Conservation (phyloP, 192 early-diverging fungal genomes). For the Umbelopsis sp. region DNA sequence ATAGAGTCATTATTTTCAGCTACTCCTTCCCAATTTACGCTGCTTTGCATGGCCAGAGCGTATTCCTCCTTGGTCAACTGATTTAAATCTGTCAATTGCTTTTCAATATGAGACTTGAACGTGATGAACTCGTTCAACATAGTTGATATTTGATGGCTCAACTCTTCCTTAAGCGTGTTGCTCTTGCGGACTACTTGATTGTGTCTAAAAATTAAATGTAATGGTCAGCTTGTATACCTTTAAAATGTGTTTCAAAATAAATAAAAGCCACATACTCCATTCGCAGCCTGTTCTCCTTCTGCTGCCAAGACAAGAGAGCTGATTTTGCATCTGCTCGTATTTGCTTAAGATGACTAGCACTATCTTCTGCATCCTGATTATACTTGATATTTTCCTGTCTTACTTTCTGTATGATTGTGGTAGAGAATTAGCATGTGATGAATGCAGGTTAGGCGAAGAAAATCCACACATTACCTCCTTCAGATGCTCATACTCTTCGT, state of each 20-base stretch:
- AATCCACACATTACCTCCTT: not conserved
- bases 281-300: conserved; percentile 13
- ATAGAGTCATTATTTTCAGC: conserved; percentile 18
- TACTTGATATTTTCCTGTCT: conserved; percentile 14
- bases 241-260: not conserved
- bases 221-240: no score
- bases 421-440: no score
- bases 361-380: conserved; percentile 11
- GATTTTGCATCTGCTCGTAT: conserved; percentile 21
- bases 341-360: conserved; percentile 11
- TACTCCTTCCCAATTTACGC: conserved; percentile 13
- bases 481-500: conserved; percentile 9
- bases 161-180: conserved; percentile 1
- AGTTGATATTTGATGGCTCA: conserved; percentile 10
- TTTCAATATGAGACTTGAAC: conserved; percentile 13
- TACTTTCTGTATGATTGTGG: not conserved
- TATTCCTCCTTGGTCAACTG: conserved; percentile 17
- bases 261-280: not conserved
- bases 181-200: conserved; percentile 15
- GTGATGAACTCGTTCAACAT: conserved; percentile 18
- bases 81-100: conserved; percentile 12
- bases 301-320: conserved; percentile 8
- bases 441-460: no score
- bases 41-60: conserved; percentile 15
- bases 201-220: not conserved